Conservation (phyloP, 257 asterid genomes). For the Nicotiana paniculata region DNA sequence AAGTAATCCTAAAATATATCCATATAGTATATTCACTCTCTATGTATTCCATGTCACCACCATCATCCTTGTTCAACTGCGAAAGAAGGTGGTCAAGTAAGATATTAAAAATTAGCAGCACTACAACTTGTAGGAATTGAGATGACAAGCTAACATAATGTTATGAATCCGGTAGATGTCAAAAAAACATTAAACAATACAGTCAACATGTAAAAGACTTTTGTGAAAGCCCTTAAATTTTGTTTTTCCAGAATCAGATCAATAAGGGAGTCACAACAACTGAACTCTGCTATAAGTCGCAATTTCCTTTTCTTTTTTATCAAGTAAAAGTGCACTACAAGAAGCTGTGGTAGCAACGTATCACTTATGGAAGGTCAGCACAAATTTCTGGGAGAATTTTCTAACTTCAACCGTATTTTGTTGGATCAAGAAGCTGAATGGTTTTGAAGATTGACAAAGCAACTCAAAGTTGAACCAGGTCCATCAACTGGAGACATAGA, state of each 20-base stretch:
- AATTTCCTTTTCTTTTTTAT: background rate
- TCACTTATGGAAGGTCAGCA: background rate
- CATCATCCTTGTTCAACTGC: too few relatives aligned
- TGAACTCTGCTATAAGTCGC: background rate
- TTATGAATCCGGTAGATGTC: background rate
- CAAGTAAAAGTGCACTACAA: background rate
- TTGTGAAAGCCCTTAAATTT: background rate
- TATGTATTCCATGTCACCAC: conserved; percentile 48
- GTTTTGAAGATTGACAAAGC: too few relatives aligned
- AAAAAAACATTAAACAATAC: background rate
- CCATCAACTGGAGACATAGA: too few relatives aligned
- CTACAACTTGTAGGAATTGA: background rate
- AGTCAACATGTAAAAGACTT: background rate
- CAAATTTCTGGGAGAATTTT: background rate
- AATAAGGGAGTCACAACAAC: background rate
- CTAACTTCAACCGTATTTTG: background rate
- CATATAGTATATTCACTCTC: conserved; percentile 53
- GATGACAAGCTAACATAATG: background rate
- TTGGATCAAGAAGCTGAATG: too few relatives aligned
- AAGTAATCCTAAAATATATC: background rate
- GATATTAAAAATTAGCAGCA: background rate
- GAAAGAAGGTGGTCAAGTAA: background rate
- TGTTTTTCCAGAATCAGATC: background rate
- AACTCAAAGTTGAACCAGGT: too few relatives aligned
- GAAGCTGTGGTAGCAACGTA: background rate